A percentile compares a stretch with the other conserved stretches of the same genome.
Evolutionary conservation across 2,329 filamentous ascomycete species (phyloP).

Genomic region (Xylaria sp.): DNA sequence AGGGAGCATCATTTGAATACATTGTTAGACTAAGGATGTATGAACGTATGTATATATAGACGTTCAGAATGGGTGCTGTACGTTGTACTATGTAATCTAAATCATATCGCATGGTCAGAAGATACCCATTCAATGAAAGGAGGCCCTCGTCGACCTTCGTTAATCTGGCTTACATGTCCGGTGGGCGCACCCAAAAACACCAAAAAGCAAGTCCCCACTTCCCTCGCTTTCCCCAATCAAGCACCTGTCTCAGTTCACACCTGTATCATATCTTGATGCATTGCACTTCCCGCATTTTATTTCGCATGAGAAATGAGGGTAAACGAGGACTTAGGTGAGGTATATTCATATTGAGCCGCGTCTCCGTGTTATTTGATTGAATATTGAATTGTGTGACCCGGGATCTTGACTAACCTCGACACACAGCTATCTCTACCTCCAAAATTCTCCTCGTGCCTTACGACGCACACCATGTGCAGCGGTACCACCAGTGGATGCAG

Average conservation of each 20-base stretch:
- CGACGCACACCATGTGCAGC: slow-evolving; percentile 80
- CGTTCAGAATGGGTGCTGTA: not conserved
- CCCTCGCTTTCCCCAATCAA: slow-evolving; percentile 5
- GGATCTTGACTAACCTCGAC: not conserved
- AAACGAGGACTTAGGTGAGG: slow-evolving; percentile 58
- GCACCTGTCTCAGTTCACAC: not conserved
- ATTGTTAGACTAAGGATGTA: slow-evolving; percentile 16
- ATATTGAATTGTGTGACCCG: no score
- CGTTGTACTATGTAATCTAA: slow-evolving; percentile 10
- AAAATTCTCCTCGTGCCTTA: slow-evolving; percentile 85
- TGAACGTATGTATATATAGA: slow-evolving; percentile 4
- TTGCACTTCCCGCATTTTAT: not conserved
- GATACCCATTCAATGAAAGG: slow-evolving; percentile 14
- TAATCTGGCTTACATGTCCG: not conserved
- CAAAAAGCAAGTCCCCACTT: slow-evolving; percentile 24
- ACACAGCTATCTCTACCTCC: slow-evolving; percentile 72
- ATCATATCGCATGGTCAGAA: slow-evolving; percentile 13
- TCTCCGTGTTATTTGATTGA: not conserved
- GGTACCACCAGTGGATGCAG: slow-evolving; percentile 93
- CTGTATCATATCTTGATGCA: not conserved
- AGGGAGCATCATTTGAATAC: slow-evolving; percentile 26
- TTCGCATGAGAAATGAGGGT: slow-evolving; percentile 54
- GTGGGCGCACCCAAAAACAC: not conserved
- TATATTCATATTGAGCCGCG: not conserved
- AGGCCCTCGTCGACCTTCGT: not conserved